Percentiles rank a stretch among this genome's conserved stretches.
phyloP scores from a whole-genome alignment of 257 asterid genomes.

The Lantana camara region DNA sequence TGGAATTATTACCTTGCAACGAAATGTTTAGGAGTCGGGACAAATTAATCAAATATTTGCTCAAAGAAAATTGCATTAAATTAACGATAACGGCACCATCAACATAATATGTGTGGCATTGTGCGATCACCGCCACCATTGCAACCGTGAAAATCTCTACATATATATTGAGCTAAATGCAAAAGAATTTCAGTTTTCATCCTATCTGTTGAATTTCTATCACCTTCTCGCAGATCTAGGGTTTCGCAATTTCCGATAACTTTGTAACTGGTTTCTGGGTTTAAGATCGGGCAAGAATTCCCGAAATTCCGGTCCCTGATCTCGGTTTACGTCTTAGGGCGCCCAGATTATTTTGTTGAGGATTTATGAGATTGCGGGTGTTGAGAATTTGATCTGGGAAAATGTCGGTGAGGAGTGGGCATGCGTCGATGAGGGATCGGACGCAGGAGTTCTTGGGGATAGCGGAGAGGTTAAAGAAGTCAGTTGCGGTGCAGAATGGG shows the following conservation, averaged over 20 bases:
- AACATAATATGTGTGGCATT: no score
- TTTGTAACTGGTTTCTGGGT: slow-evolving; percentile 27
- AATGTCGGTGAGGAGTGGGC: slow-evolving; percentile 67
- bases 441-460: slow-evolving; percentile 75
- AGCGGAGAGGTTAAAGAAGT: slow-evolving; percentile 65
- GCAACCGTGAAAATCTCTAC: no score
- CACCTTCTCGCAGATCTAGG: slow-evolving; percentile 42
- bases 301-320: slow-evolving; percentile 20
- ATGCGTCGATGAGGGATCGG: slow-evolving; percentile 86
- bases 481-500: slow-evolving; percentile 58
- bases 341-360: not conserved
- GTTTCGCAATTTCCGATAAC: slow-evolving; percentile 28
- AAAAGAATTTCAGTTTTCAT: slow-evolving; percentile 1
- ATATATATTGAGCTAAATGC: no score
- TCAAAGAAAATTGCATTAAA: no score
- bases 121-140: no score
- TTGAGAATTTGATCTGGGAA: slow-evolving; percentile 27
- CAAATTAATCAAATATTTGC: no score
- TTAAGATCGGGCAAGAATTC: slow-evolving; percentile 24
- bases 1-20: no score
- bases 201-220: slow-evolving; percentile 20
- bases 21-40: no score
- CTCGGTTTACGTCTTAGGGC: not conserved
- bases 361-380: slow-evolving; percentile 24
- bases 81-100: no score